Conservation (phyloP, 345 rosid genomes). For the Hibiscus tridactylites region DNA sequence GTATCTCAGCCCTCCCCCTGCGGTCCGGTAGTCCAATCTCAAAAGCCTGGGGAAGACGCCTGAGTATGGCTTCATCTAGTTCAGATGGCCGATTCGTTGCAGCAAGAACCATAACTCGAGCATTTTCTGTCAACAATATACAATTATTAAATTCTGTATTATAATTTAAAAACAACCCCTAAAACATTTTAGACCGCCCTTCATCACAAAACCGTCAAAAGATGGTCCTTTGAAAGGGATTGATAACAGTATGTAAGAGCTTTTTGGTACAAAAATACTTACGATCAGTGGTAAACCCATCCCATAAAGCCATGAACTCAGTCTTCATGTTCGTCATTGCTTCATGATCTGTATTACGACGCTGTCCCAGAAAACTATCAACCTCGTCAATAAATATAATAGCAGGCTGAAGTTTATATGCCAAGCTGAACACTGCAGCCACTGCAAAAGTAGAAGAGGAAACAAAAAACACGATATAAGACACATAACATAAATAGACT, state of each 20-base stretch:
- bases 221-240: no score
- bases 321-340: constrained; percentile 93
- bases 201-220: neutral
- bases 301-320: constrained; percentile 99
- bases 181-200: neutral
- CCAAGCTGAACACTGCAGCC: constrained; percentile 93
- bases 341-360: constrained; percentile 78
- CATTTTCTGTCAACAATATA: constrained; percentile 48
- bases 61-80: constrained; percentile 91
- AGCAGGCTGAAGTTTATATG: constrained; percentile 88
- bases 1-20: constrained; percentile 64
- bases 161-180: neutral
- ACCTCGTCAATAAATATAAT: constrained; percentile 94
- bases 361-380: constrained; percentile 95
- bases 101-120: constrained; percentile 93
- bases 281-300: constrained; percentile 97
- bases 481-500: neutral
- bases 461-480: neutral
- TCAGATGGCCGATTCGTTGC: constrained; percentile 97
- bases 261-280: constrained; percentile 27
- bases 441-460: constrained; percentile 37
- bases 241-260: neutral
- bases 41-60: constrained; percentile 96
- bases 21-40: constrained; percentile 89
- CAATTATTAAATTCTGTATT: constrained; percentile 4